Percentiles rank a stretch among this genome's conserved stretches.
phyloP scores from a whole-genome alignment of 768 basidiomycete species.

The Pholiota microspora region DNA sequence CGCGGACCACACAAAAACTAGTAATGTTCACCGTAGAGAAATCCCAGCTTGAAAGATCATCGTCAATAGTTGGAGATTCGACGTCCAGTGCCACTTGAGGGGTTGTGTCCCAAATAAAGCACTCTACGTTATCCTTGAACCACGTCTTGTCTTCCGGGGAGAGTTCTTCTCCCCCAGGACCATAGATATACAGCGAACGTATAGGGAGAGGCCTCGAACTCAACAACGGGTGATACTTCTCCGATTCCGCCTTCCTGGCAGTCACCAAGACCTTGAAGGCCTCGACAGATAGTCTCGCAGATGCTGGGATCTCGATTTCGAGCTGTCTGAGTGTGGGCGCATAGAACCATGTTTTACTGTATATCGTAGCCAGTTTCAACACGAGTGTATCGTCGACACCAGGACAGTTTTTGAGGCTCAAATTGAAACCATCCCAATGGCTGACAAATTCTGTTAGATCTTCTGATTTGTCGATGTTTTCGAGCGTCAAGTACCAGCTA shows the following conservation, averaged over 20 bases:
- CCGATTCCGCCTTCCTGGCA: neutral
- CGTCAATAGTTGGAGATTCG: slow-evolving; percentile 12
- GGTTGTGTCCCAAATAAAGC: slow-evolving; percentile 1
- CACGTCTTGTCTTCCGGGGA: slow-evolving; percentile 2
- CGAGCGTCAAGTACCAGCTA: slow-evolving; percentile 9
- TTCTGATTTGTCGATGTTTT: slow-evolving; percentile 7
- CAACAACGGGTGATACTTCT: neutral
- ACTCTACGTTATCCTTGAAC: slow-evolving; percentile 4
- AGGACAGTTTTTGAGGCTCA: slow-evolving; percentile 11
- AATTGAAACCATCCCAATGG: slow-evolving; percentile 14
- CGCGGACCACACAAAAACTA: no score
- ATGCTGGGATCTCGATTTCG: neutral
- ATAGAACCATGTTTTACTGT: slow-evolving; percentile 2
- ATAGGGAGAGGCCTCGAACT: neutral
- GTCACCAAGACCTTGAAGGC: neutral
- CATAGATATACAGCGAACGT: neutral
- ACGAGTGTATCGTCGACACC: slow-evolving; percentile 14
- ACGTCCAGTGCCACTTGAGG: neutral
- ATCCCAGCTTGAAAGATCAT: slow-evolving; percentile 10
- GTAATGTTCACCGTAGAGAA: neutral
- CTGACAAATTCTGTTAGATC: slow-evolving; percentile 10
- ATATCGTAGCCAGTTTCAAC: neutral
- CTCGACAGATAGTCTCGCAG: neutral
- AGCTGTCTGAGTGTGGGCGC: slow-evolving; percentile 11
- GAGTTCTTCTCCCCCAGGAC: neutral